These are phyloP conservation scores for Oehlia diaphana DNA, from an alignment of 192 early-diverging fungal genomes.

Conservation along the genomic window DNA sequence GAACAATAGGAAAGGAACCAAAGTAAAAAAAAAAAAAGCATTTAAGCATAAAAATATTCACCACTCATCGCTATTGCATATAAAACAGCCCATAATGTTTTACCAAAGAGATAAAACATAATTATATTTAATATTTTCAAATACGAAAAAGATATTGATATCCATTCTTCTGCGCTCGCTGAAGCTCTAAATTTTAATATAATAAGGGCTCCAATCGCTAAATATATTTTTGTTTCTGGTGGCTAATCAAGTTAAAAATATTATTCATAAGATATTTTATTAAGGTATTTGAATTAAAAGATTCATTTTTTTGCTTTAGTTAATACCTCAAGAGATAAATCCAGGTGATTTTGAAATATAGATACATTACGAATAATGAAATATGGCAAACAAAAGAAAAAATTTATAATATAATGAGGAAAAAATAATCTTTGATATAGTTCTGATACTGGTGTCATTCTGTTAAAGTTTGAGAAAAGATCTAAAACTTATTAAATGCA, in stretches of 20 bases:
- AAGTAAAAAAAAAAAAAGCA: too few species aligned
- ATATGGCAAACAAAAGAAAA: conserved; percentile 12
- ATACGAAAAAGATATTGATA: conserved; percentile 23
- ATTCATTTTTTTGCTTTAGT: background rate
- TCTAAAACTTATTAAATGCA: too few species aligned
- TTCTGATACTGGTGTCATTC: conserved; percentile 22
- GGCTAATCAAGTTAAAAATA: conserved; percentile 8
- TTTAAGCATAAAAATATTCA: background rate
- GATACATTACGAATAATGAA: conserved; percentile 21
- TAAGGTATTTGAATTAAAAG: background rate
- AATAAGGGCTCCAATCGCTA: background rate
- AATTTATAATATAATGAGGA: conserved; percentile 26
- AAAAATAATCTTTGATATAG: conserved; percentile 20
- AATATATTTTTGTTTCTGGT: conserved; percentile 21
- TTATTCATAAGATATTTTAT: background rate
- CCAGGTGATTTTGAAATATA: background rate
- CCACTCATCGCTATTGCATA: conserved; percentile 22
- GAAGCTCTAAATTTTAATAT: conserved; percentile 22
- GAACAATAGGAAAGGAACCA: background rate
- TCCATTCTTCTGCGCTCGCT: conserved; percentile 21
- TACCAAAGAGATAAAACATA: conserved; percentile 26
- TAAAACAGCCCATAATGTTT: background rate
- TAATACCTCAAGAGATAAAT: conserved; percentile 22
- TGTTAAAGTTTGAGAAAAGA: background rate
- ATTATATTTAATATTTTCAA: conserved; percentile 15